Evolutionary conservation across 2,329 filamentous ascomycete genomes (phyloP), one percentile per base, ranked within the genome.

Genomic region (Aureobasidium mangrovei): DNA sequence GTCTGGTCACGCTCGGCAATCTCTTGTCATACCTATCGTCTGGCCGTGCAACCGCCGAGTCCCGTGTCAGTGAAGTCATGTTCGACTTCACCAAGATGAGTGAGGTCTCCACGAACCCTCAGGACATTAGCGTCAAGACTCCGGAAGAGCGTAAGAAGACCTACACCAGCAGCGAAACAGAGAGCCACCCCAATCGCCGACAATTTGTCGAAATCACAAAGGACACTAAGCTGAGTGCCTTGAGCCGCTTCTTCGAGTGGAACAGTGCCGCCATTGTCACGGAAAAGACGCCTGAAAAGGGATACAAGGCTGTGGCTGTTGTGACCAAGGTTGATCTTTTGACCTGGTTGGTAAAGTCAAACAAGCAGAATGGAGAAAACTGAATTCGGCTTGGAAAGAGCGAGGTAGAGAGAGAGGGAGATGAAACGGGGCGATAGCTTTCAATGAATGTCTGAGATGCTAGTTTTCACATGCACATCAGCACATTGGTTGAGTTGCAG

Each of bases 231-330:
- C 77, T 98, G 38, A 81, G 80, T 44, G 84, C 86, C 42, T 77
- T 98, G 53, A 91, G 89, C 75, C 84, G 87, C 65, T 98, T 98
- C 73, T 89, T 97, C 60, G 90, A 97, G 73, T 97, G 93, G 90
- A 97, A 98, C 72, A 93, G 87, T 62, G 91, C 93, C 0, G 93
- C 93, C 0, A 83, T 98, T 46, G 89, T 98, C 3, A 98, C 91
- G 0, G 91, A 97, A 69, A 78, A 81, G 61, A 74, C 75, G 9
- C 80, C 73, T 8, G 79, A 79, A 42, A 80, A 74, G 9, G 79
- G 79, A 6, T 57, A 83, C 61, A 94, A 88, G 76, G 90, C 94
- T 1, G 77, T 93, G 47, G 93, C 89, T 6, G 83, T 98, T 7
- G 91, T 94, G 6, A 97, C 93, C 32, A 98, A 98, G 79, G 93